A percentile compares a stretch with the other conserved stretches of the same genome.
Conservation (phyloP, 306 rosid genomes). For the Pterocarpus macrocarpus region DNA sequence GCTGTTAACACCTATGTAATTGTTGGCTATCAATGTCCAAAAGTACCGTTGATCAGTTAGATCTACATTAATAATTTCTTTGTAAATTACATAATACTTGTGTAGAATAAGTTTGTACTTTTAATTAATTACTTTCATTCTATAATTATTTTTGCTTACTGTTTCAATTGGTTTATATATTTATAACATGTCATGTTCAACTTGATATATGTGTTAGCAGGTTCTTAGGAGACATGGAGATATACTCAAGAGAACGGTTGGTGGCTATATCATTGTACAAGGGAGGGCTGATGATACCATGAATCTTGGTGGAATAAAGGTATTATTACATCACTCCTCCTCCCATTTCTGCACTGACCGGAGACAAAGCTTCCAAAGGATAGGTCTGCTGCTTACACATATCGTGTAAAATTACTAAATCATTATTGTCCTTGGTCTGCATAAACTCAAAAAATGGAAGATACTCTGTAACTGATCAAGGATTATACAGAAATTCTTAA, state of each 20-base stretch:
- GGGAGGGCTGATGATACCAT: slow-evolving; percentile 97
- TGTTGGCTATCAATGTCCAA: background rate
- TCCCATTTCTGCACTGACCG: background rate
- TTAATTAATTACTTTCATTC: background rate
- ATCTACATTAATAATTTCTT: background rate
- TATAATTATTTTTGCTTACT: background rate
- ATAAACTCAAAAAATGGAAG: background rate
- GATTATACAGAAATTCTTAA: background rate
- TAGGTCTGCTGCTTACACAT: background rate
- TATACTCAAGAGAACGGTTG: slow-evolving; percentile 70
- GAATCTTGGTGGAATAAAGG: slow-evolving; percentile 98
- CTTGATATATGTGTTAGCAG: slow-evolving; percentile 53
- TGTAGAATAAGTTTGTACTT: slow-evolving; percentile 4
- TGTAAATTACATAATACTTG: background rate
- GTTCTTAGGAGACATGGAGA: slow-evolving; percentile 92
- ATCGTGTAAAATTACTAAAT: background rate
- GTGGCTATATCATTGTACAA: slow-evolving; percentile 74
- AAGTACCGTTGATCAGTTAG: background rate
- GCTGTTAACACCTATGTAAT: background rate
- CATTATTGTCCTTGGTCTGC: background rate
- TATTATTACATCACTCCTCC: slow-evolving; percentile 35
- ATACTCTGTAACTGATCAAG: background rate
- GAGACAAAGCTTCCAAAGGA: slow-evolving; percentile 14
- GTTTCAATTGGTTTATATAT: background rate
- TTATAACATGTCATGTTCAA: slow-evolving; percentile 23